Conservation (phyloP, 129 eudicot genomes). For the Flaveria trinervia region DNA sequence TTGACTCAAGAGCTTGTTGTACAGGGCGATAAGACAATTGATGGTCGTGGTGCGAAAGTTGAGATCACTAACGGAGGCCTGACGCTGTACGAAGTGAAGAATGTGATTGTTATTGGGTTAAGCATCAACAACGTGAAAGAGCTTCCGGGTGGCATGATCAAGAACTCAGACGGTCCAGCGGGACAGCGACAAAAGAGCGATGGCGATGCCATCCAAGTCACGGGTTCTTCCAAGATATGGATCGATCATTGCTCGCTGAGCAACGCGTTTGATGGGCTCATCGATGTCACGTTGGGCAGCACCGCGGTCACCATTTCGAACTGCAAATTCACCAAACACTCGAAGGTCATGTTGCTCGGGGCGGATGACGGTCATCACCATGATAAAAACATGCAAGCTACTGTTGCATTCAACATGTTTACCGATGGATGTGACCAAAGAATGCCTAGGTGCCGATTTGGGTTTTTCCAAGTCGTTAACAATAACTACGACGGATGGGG, state of each 20-base stretch:
- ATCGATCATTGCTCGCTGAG: constrained; percentile 61
- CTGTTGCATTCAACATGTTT: constrained; percentile 71
- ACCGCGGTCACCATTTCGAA: constrained; percentile 63
- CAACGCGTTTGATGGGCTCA: constrained; percentile 52
- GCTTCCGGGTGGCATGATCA: constrained; percentile 53
- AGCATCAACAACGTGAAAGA: constrained; percentile 47
- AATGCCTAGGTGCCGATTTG: constrained; percentile 76
- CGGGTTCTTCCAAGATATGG: constrained; percentile 55
- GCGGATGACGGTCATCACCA: constrained; percentile 44
- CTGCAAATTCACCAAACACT: constrained; percentile 63
- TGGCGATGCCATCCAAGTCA: constrained; percentile 59
- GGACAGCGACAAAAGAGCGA: constrained; percentile 56
- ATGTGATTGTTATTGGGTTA: constrained; percentile 59
- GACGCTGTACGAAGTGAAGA: constrained; percentile 46
- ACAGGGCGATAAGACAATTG: constrained; percentile 66
- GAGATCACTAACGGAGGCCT: constrained; percentile 66
- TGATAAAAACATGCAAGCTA: constrained; percentile 62
- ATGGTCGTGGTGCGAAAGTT: constrained; percentile 68
- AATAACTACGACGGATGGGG: constrained; percentile 78
- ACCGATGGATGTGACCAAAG: constrained; percentile 66
- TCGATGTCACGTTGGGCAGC: constrained; percentile 62
- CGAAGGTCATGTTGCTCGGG: constrained; percentile 71
- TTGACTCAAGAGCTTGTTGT: constrained; percentile 62
- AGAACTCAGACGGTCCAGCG: constrained; percentile 44
- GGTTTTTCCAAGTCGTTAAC: constrained; percentile 78